phyloP scores from a whole-genome alignment of 202 grass and related monocot genomes.

The Zoysia matrella region DNA sequence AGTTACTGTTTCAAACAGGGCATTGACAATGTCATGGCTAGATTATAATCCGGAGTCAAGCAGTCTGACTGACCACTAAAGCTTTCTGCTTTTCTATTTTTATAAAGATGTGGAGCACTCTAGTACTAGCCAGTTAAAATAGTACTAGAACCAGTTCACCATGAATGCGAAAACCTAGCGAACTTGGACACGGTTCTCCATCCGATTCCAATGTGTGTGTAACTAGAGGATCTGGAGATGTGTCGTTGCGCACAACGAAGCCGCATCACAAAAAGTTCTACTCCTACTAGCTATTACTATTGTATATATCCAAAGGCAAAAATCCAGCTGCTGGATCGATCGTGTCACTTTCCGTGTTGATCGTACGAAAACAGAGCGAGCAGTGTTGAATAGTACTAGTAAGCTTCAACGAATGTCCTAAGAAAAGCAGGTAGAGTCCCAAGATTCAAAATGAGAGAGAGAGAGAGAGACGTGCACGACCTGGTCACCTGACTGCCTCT shows the following conservation, averaged over 20 bases:
- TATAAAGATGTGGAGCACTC: too few relatives aligned
- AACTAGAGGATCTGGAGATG: too few relatives aligned
- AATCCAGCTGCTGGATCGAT: constrained; percentile 5
- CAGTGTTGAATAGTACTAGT: background rate
- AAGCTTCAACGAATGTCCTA: constrained; percentile 15
- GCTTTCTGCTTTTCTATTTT: background rate
- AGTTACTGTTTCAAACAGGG: constrained; percentile 49
- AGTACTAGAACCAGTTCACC: too few relatives aligned
- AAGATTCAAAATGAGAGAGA: constrained; percentile 1
- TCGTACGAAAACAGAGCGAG: background rate
- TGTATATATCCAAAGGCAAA: background rate
- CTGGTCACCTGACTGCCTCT: background rate
- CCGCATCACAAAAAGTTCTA: too few relatives aligned
- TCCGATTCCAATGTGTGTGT: too few relatives aligned
- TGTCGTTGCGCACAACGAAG: too few relatives aligned
- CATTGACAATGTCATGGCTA: constrained; percentile 46
- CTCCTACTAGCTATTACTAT: too few relatives aligned
- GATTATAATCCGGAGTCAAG: constrained; percentile 26
- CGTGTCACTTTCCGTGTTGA: constrained; percentile 19
- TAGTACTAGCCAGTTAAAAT: too few relatives aligned
- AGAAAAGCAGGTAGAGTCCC: background rate
- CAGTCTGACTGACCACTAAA: constrained; percentile 15
- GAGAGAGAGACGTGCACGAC: background rate
- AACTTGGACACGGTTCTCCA: too few relatives aligned
- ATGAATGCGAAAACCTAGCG: too few relatives aligned